Base-by-base conservation (phyloP, 2,329 filamentous ascomycete genomes). In the Cytospora piceae region DNA sequence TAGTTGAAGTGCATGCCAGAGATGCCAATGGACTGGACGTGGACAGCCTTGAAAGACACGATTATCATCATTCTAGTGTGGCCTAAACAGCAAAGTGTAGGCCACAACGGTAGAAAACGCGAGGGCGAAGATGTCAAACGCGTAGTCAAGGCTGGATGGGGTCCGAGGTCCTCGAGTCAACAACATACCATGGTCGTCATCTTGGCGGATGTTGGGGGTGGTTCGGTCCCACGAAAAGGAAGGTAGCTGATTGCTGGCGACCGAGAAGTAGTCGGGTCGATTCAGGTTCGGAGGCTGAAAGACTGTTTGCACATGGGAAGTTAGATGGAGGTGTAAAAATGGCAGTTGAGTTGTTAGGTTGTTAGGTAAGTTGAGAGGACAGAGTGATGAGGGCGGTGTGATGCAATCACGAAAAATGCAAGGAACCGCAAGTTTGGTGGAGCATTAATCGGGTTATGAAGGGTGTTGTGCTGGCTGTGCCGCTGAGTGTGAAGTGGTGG, bases 111-210 rank as follows among this genome's bases (percentile, higher is more conserved):
- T 24, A 20, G 15, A 14, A 57, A 4, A 39, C 17, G 39, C 37
- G 31, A 22, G n/a, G n/a, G 11, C 9, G 17, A 22, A 52, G 24
- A 60, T 5, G 15, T 51, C 2, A 3, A 14, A 34, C n/a, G 53
- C 17, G 34, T 37, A 37, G 34, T 31, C 29, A 56, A n/a, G 7
- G 46, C 12, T n/a, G 12, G 8, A 32, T 46, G 15, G n/a, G 4
- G 57, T 20, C 9, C 29, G 8, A 42, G 12, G 37, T 55, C 14
- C 17, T 17, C 53, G 15, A 61, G 42, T 31, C 42, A 32, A 71
- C 81, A 68, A 72, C 81, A 67, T 80, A 83, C 82, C 82, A 83
- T 83, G 67, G 82, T 84, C 68, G 82, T 83, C 82, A 83, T 84
- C 49, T 73, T 79, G 72, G 69, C 70, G 61, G 69, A 27, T 61